Evolutionary conservation across 208 protist genomes (phyloP), one percentile per base, ranked within the genome.

Genomic region (Leishmania martiniquensis): DNA sequence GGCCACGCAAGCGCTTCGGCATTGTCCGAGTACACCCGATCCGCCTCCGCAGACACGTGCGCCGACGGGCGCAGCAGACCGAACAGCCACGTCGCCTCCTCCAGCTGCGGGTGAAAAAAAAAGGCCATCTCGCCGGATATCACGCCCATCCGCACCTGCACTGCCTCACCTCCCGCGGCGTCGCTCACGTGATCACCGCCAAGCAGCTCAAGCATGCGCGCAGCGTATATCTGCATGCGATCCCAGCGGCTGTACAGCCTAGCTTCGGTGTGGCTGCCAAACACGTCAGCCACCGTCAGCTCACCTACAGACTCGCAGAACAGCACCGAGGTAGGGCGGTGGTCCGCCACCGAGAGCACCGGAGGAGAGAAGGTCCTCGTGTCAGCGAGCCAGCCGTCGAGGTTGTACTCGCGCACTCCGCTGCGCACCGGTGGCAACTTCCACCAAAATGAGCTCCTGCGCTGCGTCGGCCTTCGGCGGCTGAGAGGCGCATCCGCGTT

Each of bases 11-110:
- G 54, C 55, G 39, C 51, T 3, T 39, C 47, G 1, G 78, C 78
- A 32, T 45, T 63, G n/a, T 52, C 25, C 4, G 62, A 45, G 55
- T 82, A 82, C 42, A 77, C 49, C 0, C 72, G 71, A 29, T 67
- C 78, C 4, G 69, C 47, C 55, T 82, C 78, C 20, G 71, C 63
- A 1, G 66, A 73, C 45, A 82, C 54, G 9, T 39, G 54, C 12
- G 65, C 42, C 29, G 78, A 82, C 0, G 78, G 78, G 4, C 78
- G 72, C 63, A 82, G 71, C 65, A 82, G 55, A 4, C 78, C 78
- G 1, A 82, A 67, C 20, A 82, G 63, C 17, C 78, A 72, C 66
- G 78, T 70, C 78, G 54, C 62, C 72, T 68, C 72, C n/a, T 17
- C n/a, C 44, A 82, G 52, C 20, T 57, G 44, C 13, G 78, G 78